Conservation (phyloP, 2,329 filamentous ascomycete species). For the Aspergillus sp. region DNA sequence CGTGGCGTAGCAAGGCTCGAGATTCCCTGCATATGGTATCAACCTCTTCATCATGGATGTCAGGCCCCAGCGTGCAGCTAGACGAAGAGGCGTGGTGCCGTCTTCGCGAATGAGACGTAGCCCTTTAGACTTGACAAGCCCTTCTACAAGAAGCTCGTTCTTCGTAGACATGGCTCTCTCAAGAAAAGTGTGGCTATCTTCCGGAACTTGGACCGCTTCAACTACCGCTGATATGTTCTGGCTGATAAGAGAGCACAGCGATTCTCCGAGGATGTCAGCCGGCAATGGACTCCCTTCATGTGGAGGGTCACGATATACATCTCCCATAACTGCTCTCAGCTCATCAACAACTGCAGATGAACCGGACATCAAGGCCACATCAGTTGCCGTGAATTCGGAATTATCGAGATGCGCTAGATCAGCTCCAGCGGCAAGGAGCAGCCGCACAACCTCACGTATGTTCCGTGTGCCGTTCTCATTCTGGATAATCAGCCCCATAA, state of each 20-base stretch:
- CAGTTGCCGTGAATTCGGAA: background rate
- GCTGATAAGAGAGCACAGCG: background rate
- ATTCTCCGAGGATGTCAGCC: background rate
- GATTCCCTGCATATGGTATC: background rate
- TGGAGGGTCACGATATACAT: background rate
- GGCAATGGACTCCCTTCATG: too few species aligned
- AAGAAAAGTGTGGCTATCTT: too few species aligned
- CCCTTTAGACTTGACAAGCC: background rate
- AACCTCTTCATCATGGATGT: background rate
- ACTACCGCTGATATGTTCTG: too few species aligned
- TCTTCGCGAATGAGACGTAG: background rate
- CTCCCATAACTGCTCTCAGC: background rate
- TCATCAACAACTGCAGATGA: background rate
- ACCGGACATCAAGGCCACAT: background rate
- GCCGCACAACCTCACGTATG: slow-evolving; percentile 5
- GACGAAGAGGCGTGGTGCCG: too few species aligned
- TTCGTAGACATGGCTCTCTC: too few species aligned
- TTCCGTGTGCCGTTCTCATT: background rate
- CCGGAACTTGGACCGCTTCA: too few species aligned
- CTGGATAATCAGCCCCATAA: background rate
- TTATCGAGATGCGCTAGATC: slow-evolving; percentile 1
- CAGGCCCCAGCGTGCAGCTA: background rate
- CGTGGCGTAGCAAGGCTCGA: background rate
- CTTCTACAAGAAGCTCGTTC: too few species aligned
- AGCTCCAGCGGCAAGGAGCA: slow-evolving; percentile 8